Base-by-base conservation (phyloP, 2,329 filamentous ascomycete species). In the Xylaria sp. region DNA sequence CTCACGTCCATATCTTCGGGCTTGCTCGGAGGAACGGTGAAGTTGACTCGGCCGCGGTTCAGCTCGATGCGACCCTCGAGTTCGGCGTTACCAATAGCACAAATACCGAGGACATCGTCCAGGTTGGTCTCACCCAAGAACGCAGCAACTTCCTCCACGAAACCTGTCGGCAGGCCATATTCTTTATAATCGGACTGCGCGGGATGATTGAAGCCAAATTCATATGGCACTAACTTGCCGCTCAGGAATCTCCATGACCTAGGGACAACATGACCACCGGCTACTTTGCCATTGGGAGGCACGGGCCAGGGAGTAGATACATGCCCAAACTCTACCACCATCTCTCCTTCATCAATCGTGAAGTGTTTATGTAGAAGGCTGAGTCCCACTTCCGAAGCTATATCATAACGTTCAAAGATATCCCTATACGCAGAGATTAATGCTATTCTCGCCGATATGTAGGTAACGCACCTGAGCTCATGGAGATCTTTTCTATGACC, bases 1-100 rank as follows among this genome's bases (percentile, higher is more conserved):
- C 62, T 68, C 62, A 68, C 66, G 9, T 68, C 62, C 66, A 65
- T 68, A 51, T 68, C 62, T 12, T 68, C 62, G 18, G 66, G 66
- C 58, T 55, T 65, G 56, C 66, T 68, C 5, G 66, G 66, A 12
- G 66, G 62, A 23, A 68, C n/a, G 20, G 66, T 65, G 56, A 65
- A 68, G 25, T 61, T 65, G 6, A 65, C 66, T 23, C 66, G 62
- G 46, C 66, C 66, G 55, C 66, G 57, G 10, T 68, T 68, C 66
- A 68, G 51, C 51, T 68, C 66, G 48, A 68, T 65, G 41, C 66
- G 62, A 8, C 66, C 66, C 28, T 65, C 62, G 8, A 68, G 6
- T 18, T 68, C 66, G 6, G 66, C 66, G 39, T n/a, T 56, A 12
- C 62, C 62, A 23, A 68, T 68, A 1, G 62, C 56, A n/a, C 66